These are phyloP conservation scores for Umbellularia californica DNA, from an alignment of 164 flowering plant species.

Conservation along the genomic window DNA sequence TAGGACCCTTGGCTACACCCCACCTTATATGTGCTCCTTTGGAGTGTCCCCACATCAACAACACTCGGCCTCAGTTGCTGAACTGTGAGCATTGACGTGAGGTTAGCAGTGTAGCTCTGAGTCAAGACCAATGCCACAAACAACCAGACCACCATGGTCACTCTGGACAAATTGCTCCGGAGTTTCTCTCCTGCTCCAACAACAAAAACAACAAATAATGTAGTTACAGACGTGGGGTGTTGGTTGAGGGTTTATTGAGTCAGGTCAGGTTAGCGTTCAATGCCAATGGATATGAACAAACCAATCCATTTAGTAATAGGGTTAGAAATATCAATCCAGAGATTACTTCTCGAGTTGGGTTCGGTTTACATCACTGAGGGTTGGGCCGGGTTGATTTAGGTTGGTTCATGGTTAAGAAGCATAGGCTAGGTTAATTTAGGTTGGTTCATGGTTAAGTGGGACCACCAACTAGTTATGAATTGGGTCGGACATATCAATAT, in stretches of 20 bases:
- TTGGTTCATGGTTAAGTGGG: no score
- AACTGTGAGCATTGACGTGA: constrained; percentile 23
- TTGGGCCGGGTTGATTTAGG: no score
- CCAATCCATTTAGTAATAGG: not conserved
- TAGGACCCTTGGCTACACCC: constrained; percentile 28
- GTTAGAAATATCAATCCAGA: not conserved
- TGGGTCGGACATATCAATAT: no score
- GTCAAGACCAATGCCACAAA: constrained; percentile 20
- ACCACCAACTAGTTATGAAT: no score
- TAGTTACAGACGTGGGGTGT: no score
- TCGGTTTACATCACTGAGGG: not conserved
- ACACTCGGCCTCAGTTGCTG: constrained; percentile 1
- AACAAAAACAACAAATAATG: no score
- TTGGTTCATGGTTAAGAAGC: no score
- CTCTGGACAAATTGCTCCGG: constrained; percentile 18
- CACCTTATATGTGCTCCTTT: constrained; percentile 9
- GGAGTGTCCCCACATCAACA: constrained; percentile 18
- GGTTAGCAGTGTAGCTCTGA: constrained; percentile 26
- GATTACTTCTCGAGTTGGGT: not conserved
- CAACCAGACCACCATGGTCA: constrained; percentile 25
- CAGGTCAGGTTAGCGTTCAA: not conserved
- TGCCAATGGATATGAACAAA: not conserved
- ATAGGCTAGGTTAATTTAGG: no score
- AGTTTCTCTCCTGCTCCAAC: constrained; percentile 15
- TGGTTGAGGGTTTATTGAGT: not conserved